A percentile compares a stretch with the other conserved stretches of the same genome.
phyloP scores from a whole-genome alignment of 305 asterid species.

The Solanum hybrid region DNA sequence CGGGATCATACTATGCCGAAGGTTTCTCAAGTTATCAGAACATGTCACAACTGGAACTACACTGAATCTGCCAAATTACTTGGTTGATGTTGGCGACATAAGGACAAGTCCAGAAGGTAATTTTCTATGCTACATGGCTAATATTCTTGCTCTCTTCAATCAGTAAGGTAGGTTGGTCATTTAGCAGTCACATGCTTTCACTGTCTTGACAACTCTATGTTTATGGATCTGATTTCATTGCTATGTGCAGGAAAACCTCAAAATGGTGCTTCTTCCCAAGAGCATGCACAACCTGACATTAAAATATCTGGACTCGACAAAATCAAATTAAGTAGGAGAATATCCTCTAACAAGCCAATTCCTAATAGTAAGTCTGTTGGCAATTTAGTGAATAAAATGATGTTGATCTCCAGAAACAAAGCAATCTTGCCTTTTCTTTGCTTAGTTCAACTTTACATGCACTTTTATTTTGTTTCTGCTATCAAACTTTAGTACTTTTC shows the following conservation, averaged over 20 bases:
- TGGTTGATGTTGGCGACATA: constrained; percentile 21
- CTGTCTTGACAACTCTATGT: not conserved
- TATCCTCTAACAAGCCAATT: not conserved
- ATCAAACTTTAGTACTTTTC: not conserved
- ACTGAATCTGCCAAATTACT: constrained; percentile 16
- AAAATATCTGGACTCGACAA: not conserved
- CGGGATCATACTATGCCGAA: constrained; percentile 12
- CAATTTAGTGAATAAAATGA: not conserved
- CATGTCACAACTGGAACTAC: constrained; percentile 15
- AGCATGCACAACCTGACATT: not conserved
- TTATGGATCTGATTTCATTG: not conserved
- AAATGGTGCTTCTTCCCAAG: not conserved
- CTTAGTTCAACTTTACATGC: not conserved
- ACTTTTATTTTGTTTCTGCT: not conserved
- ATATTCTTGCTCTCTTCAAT: not conserved
- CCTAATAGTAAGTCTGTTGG: not conserved
- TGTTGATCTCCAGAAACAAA: not conserved
- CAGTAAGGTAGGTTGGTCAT: not conserved
- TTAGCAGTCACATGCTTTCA: not conserved
- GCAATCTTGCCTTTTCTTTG: not conserved
- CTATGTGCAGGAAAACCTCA: constrained; percentile 8
- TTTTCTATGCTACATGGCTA: not conserved
- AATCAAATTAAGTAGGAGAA: constrained; percentile 1
- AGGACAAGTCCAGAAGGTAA: constrained; percentile 16
- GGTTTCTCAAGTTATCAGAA: constrained; percentile 18